Conservation (phyloP, 495 filamentous ascomycete species). For the Achaetomiella virescens region DNA sequence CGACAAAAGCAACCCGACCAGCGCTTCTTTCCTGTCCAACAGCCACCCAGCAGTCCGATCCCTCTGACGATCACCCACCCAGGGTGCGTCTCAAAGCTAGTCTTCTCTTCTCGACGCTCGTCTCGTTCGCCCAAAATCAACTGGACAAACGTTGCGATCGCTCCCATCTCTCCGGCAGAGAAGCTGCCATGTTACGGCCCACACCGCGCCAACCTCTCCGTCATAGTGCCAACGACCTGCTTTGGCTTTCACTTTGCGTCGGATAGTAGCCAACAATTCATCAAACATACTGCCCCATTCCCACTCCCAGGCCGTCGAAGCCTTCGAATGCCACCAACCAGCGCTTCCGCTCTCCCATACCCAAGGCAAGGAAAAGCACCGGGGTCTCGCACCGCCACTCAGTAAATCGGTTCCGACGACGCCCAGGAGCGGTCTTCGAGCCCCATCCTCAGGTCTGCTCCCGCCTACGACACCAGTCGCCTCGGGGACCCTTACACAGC, state of each 20-base stretch:
- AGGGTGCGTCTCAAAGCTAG: too few species aligned
- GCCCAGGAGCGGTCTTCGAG: constrained; percentile 53
- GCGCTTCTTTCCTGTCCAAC: neutral
- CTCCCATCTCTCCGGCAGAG: neutral
- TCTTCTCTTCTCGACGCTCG: neutral
- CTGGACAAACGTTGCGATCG: neutral
- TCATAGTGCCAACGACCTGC: constrained; percentile 1
- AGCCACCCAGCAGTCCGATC: neutral
- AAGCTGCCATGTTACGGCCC: constrained; percentile 1
- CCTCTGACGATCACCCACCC: too few species aligned
- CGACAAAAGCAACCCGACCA: neutral
- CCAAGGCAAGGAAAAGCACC: constrained; percentile 63
- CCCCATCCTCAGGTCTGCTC: constrained; percentile 50
- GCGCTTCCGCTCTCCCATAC: constrained; percentile 62
- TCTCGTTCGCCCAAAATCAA: neutral
- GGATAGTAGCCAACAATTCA: neutral
- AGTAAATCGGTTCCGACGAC: constrained; percentile 42
- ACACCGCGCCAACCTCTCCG: neutral
- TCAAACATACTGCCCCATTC: constrained; percentile 36
- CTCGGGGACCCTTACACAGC: constrained; percentile 44
- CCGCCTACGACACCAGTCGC: constrained; percentile 44
- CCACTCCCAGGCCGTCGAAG: constrained; percentile 60
- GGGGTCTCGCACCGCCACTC: constrained; percentile 41
- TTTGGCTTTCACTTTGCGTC: neutral
- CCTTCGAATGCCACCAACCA: constrained; percentile 55